A percentile compares a stretch with the other conserved stretches of the same genome.
phyloP scores from a whole-genome alignment of 2,329 filamentous ascomycete genomes.

The Fusarium xyrophilum region DNA sequence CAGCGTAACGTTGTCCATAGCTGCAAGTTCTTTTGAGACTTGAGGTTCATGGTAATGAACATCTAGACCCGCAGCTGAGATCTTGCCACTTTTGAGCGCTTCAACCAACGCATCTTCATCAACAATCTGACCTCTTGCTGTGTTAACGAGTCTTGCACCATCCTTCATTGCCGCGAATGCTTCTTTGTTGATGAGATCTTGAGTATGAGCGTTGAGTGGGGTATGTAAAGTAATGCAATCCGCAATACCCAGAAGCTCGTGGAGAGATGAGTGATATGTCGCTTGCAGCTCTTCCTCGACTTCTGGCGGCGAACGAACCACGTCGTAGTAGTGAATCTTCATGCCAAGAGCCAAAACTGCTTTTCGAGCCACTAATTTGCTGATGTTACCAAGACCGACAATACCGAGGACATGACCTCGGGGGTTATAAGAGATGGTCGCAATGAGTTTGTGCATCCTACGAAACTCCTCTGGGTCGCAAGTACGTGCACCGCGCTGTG shows the following conservation, averaged over 20 bases:
- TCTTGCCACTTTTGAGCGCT: conserved; percentile 54
- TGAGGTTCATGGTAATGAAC: conserved; percentile 62
- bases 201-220: conserved; percentile 33
- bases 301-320: conserved; percentile 38
- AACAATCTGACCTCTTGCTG: conserved; percentile 58
- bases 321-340: conserved; percentile 61
- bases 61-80: conserved; percentile 58
- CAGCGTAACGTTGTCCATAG: conserved; percentile 50
- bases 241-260: conserved; percentile 39
- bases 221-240: conserved; percentile 48
- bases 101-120: conserved; percentile 58
- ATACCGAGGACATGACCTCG: conserved; percentile 57
- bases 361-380: conserved; percentile 56
- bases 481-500: conserved; percentile 36
- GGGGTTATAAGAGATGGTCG: conserved; percentile 56
- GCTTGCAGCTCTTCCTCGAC: conserved; percentile 43
- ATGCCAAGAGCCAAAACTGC: conserved; percentile 56
- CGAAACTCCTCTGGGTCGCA: conserved; percentile 27
- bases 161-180: conserved; percentile 51
- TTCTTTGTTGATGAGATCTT: conserved; percentile 23
- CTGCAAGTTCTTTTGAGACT: conserved; percentile 49
- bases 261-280: conserved; percentile 41
- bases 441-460: conserved; percentile 29
- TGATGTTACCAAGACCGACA: conserved; percentile 58
- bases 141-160: conserved; percentile 59